phyloP scores from a whole-genome alignment of 1,139 yeast genomes.

The Kodamaea anthophila region DNA sequence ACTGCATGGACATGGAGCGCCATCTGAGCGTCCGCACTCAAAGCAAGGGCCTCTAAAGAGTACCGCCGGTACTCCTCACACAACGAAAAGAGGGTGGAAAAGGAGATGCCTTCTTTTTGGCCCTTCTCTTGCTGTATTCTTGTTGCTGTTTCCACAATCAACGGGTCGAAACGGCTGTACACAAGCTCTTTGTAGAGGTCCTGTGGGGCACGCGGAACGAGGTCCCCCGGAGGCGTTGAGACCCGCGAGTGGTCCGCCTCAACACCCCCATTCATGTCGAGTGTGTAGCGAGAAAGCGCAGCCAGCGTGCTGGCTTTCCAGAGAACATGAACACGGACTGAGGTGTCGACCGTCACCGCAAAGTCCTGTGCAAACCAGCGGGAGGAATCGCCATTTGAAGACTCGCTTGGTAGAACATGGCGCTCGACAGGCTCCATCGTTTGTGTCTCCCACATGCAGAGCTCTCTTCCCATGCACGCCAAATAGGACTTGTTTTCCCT shows the following conservation, averaged over 20 bases:
- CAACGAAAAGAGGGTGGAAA: constrained; percentile 45
- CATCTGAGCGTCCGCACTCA: constrained; percentile 4
- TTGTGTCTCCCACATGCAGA: constrained; percentile 6
- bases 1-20: constrained; percentile 29
- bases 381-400: too few relatives aligned
- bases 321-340: constrained; percentile 25
- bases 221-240: constrained; percentile 10
- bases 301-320: constrained; percentile 65
- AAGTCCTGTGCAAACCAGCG: constrained; percentile 50
- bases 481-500: not conserved
- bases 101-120: not conserved
- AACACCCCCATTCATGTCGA: constrained; percentile 16
- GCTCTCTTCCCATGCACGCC: not conserved
- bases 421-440: too few relatives aligned
- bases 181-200: too few relatives aligned
- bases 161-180: constrained; percentile 36
- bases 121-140: constrained; percentile 12
- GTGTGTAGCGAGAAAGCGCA: constrained; percentile 20
- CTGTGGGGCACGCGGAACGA: constrained; percentile 23
- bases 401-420: too few relatives aligned
- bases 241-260: constrained; percentile 7
- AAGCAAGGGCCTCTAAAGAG: constrained; percentile 43
- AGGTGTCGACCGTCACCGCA: constrained; percentile 17
- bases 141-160: constrained; percentile 38
- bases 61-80: constrained; percentile 62